A percentile compares a stretch with the other conserved stretches of the same genome.
Evolutionary conservation across 306 rosid species (phyloP).

Genomic region (Quercus bicolor): DNA sequence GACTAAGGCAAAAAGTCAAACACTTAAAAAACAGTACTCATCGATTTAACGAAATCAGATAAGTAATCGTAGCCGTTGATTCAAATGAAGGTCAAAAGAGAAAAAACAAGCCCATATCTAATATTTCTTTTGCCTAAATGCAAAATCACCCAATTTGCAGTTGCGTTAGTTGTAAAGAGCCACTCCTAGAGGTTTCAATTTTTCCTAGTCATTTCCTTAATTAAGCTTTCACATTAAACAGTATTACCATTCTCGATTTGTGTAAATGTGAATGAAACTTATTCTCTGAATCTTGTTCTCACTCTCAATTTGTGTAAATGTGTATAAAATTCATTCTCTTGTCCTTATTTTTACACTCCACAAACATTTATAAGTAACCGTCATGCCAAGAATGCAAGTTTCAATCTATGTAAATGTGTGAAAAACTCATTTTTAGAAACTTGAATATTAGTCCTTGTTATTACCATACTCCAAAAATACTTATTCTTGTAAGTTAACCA

Average conservation of each 20-base stretch:
- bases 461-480: accelerated
- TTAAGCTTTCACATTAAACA: too few species aligned
- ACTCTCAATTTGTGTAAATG: accelerated
- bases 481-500: too few species aligned
- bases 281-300: accelerated
- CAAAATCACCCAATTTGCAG: too few species aligned
- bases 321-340: accelerated
- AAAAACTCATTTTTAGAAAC: too few species aligned
- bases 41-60: background rate
- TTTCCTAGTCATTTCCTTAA: too few species aligned
- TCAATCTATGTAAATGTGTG: accelerated
- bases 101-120: background rate
- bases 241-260: accelerated
- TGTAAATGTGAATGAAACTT: accelerated
- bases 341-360: accelerated
- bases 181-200: too few species aligned
- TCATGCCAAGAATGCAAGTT: accelerated
- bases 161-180: too few species aligned
- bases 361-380: accelerated
- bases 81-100: background rate
- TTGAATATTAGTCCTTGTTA: accelerated
- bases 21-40: conserved; percentile 2
- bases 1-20: conserved; percentile 11
- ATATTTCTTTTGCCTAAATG: too few species aligned
- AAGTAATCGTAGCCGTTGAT: conserved; percentile 20